Evolutionary conservation across 352 stramenopile species (phyloP).

Genomic region (Pythium insidiosum): DNA sequence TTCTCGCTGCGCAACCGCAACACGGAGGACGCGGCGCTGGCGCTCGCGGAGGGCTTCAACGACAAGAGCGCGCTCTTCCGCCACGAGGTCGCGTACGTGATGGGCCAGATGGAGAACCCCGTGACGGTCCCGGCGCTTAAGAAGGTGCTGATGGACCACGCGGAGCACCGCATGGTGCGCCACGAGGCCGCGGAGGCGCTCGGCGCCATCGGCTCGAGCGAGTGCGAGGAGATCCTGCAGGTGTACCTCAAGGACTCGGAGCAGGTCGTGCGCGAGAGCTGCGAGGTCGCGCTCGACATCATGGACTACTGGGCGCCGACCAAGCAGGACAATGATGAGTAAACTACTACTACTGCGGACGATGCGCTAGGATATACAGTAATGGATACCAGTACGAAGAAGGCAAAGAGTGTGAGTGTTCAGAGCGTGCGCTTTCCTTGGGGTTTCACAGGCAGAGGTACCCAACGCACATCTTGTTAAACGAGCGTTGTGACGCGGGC

Average conservation of each 20-base stretch:
- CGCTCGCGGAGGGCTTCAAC: constrained; percentile 61
- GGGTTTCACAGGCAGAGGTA: constrained; percentile 53
- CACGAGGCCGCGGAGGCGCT: constrained; percentile 97
- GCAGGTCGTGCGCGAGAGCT: constrained; percentile 92
- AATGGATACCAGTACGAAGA: neutral
- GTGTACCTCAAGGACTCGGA: constrained; percentile 63
- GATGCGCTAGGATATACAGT: neutral
- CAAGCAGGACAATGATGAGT: constrained; percentile 15
- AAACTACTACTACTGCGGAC: neutral
- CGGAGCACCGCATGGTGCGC: constrained; percentile 96
- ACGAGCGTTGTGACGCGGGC: constrained; percentile 33
- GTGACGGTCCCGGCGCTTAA: constrained; percentile 85
- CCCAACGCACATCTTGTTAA: constrained; percentile 49
- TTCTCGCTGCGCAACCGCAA: constrained; percentile 97
- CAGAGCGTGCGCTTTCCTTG: no score
- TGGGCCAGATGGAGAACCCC: constrained; percentile 91
- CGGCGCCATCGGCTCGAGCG: constrained; percentile 90
- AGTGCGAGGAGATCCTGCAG: constrained; percentile 88
- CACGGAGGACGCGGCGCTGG: constrained; percentile 79
- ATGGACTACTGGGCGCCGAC: constrained; percentile 93
- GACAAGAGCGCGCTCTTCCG: constrained; percentile 83
- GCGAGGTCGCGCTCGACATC: constrained; percentile 94
- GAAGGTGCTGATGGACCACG: constrained; percentile 79
- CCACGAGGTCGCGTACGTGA: constrained; percentile 91
- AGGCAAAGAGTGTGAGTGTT: no score